phyloP scores from a whole-genome alignment of 768 basidiomycete genomes.

The Termitomyces sp. region DNA sequence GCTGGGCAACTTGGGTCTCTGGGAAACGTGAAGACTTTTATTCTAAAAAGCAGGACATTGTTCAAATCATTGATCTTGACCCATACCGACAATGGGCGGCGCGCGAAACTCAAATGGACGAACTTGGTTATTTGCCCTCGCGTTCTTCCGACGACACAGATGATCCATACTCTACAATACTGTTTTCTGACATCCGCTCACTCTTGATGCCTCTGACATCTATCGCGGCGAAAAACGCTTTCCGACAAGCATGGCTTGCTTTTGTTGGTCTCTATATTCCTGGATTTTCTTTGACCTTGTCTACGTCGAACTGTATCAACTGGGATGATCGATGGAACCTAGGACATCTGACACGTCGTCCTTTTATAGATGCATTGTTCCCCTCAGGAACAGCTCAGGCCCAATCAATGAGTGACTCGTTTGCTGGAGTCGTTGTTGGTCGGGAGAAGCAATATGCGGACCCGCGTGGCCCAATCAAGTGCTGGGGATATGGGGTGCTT shows the following conservation, averaged over 20 bases:
- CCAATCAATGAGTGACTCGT: slow-evolving; percentile 47
- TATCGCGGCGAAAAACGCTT: slow-evolving; percentile 40
- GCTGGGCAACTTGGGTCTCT: slow-evolving; percentile 63
- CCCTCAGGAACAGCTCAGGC: slow-evolving; percentile 29
- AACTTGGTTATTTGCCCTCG: slow-evolving; percentile 36
- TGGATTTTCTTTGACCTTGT: slow-evolving; percentile 45
- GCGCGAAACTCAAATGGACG: slow-evolving; percentile 49
- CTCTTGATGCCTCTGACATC: slow-evolving; percentile 46
- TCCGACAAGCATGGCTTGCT: slow-evolving; percentile 68
- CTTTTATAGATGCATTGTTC: slow-evolving; percentile 48
- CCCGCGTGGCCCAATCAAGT: slow-evolving; percentile 63
- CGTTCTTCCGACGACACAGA: slow-evolving; percentile 46
- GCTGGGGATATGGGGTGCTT: slow-evolving; percentile 53
- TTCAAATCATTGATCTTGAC: slow-evolving; percentile 35
- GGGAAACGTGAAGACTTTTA: slow-evolving; percentile 31
- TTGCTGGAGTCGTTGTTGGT: slow-evolving; percentile 63
- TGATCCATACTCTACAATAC: slow-evolving; percentile 69
- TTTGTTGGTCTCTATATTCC: slow-evolving; percentile 69
- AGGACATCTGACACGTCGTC: slow-evolving; percentile 36
- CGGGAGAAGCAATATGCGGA: slow-evolving; percentile 54
- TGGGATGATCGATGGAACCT: slow-evolving; percentile 70
- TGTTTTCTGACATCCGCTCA: slow-evolving; percentile 68
- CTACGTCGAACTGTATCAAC: slow-evolving; percentile 22
- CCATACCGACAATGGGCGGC: slow-evolving; percentile 64
- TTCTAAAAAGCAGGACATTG: slow-evolving; percentile 5